Percentiles rank a stretch among this genome's conserved stretches.
These are phyloP conservation scores for Sarocladium brachiariae DNA, from an alignment of 2,329 filamentous ascomycete species.

Conservation along the genomic window DNA sequence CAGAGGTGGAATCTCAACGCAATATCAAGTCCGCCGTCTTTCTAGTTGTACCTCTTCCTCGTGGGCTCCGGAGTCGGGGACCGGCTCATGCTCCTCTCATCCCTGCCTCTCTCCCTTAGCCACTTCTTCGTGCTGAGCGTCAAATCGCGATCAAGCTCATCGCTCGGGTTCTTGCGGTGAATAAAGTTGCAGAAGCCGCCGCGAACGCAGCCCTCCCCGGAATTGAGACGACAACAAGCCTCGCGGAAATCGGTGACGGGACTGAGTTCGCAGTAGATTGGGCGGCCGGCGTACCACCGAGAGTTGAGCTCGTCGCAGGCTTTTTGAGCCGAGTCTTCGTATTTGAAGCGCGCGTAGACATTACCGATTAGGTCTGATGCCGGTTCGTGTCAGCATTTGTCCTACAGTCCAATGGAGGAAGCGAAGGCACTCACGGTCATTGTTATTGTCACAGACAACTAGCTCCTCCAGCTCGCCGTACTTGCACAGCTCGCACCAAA, in stretches of 20 bases:
- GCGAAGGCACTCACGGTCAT: constrained; percentile 64
- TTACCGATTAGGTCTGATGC: constrained; percentile 87
- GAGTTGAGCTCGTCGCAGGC: constrained; percentile 92
- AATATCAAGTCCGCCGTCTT: background rate
- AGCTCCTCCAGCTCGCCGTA: constrained; percentile 97
- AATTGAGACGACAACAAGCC: constrained; percentile 91
- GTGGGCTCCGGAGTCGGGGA: constrained; percentile 84
- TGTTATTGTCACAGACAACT: constrained; percentile 99
- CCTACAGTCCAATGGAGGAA: no score
- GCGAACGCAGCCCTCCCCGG: constrained; percentile 88
- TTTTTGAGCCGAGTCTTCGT: constrained; percentile 90
- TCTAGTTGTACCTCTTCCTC: constrained; percentile 51
- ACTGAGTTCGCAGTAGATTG: constrained; percentile 95
- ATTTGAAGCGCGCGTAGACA: constrained; percentile 99
- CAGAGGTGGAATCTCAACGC: background rate
- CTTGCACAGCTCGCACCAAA: constrained; percentile 99
- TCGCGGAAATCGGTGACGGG: constrained; percentile 98
- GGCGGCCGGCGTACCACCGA: constrained; percentile 93
- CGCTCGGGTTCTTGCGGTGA: constrained; percentile 87
- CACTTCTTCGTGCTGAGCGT: constrained; percentile 92
- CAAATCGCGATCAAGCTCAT: constrained; percentile 84
- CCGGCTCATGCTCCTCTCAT: constrained; percentile 72
- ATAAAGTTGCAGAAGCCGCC: constrained; percentile 99
- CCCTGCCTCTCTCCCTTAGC: constrained; percentile 76
- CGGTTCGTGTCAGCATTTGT: no score